Percentiles rank a stretch among this genome's conserved stretches.
Conservation (phyloP, 2,329 filamentous ascomycete species). For the Gaeumannomyces tritici region DNA sequence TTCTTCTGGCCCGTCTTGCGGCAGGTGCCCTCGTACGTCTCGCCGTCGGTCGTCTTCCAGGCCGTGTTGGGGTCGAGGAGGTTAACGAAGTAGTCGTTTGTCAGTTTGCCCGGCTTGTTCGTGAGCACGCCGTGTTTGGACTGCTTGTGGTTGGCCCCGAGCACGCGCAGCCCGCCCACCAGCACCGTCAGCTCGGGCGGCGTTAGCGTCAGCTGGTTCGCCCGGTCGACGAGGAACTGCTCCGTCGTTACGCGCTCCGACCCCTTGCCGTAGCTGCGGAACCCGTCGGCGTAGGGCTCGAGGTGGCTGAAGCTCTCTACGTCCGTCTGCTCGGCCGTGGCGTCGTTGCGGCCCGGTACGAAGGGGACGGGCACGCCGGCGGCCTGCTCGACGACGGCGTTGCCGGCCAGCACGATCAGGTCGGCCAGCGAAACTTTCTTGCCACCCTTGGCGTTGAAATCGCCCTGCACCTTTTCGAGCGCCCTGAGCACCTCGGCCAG, state of each 20-base stretch:
- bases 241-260: constrained; percentile 53
- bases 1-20: constrained; percentile 57
- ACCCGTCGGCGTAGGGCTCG: constrained; percentile 62
- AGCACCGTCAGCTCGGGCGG: constrained; percentile 63
- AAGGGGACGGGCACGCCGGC: constrained; percentile 56
- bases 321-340: constrained; percentile 64
- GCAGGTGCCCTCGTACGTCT: constrained; percentile 51
- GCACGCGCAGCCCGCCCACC: constrained; percentile 60
- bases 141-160: constrained; percentile 64
- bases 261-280: constrained; percentile 68
- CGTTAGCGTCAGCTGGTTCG: constrained; percentile 60
- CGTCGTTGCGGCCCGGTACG: constrained; percentile 62
- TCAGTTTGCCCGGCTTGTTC: constrained; percentile 55
- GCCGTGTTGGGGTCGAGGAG: constrained; percentile 56
- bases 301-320: constrained; percentile 53
- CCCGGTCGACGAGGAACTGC: constrained; percentile 62
- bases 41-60: constrained; percentile 54
- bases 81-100: constrained; percentile 79
- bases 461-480: constrained; percentile 55
- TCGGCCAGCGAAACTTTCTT: constrained; percentile 75
- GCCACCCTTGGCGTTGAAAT: constrained; percentile 50
- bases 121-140: constrained; percentile 61
- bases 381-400: constrained; percentile 64
- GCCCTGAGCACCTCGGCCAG: constrained; percentile 50
- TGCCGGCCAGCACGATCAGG: constrained; percentile 66